These are phyloP conservation scores for Deinandra increscens DNA, from an alignment of 129 eudicot species.

Conservation along the genomic window DNA sequence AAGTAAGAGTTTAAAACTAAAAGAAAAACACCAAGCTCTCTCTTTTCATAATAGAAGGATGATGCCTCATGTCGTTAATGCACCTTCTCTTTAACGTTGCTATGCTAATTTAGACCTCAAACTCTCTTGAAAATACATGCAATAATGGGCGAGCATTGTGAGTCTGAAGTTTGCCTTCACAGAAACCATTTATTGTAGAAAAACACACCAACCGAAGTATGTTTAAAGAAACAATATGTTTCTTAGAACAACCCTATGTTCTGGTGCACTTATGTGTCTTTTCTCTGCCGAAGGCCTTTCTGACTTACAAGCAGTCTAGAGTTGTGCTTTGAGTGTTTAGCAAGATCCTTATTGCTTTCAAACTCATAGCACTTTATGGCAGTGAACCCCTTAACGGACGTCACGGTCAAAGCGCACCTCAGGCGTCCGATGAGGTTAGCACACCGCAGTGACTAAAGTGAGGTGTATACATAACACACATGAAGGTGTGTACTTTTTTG, in stretches of 20 bases:
- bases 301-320: not conserved
- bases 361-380: not conserved
- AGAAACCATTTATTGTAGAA: not conserved
- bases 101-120: not conserved
- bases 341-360: not conserved
- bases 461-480: too few species aligned
- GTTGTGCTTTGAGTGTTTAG: not conserved
- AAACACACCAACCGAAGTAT: not conserved
- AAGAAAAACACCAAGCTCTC: not conserved
- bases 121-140: not conserved
- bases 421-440: too few species aligned
- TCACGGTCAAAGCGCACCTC: too few species aligned
- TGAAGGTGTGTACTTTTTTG: too few species aligned
- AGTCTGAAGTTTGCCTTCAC: not conserved
- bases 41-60: not conserved
- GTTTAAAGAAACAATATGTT: not conserved
- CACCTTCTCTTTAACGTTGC: not conserved
- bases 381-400: not conserved
- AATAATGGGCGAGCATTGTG: not conserved
- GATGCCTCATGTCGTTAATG: not conserved
- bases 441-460: too few species aligned
- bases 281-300: not conserved
- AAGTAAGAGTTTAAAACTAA: not conserved
- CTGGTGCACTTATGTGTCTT: not conserved
- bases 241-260: not conserved